These are phyloP conservation scores for Fusarium burgessii DNA, from an alignment of 2,329 filamentous ascomycete genomes.

Conservation along the genomic window DNA sequence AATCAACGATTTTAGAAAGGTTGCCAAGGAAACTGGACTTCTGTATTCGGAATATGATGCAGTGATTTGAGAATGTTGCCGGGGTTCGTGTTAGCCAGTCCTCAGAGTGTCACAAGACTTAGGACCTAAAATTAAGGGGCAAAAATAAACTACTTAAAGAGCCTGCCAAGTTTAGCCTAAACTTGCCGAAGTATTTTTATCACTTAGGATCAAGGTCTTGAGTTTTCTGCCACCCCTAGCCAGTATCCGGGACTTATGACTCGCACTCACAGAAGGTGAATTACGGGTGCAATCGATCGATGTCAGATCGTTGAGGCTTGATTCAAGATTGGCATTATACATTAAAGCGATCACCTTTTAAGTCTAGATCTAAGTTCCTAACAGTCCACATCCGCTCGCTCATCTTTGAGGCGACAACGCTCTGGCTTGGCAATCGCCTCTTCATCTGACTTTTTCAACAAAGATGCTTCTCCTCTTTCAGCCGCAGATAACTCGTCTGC, in stretches of 20 bases:
- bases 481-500: slow-evolving; percentile 19
- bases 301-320: neutral
- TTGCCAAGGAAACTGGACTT: neutral
- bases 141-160: no score
- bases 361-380: neutral
- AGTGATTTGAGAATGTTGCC: neutral
- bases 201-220: no score
- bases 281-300: neutral
- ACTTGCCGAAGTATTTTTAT: no score
- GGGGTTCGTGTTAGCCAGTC: neutral
- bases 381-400: slow-evolving; percentile 10
- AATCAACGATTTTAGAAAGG: neutral
- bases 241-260: neutral
- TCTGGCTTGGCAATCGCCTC: neutral
- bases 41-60: neutral
- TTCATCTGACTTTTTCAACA: neutral
- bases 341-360: neutral
- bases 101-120: no score
- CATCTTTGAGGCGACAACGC: slow-evolving; percentile 1
- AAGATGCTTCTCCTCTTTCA: slow-evolving; percentile 15
- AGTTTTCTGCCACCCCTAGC: no score
- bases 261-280: neutral
- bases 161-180: no score
- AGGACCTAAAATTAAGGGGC: no score
- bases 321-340: neutral